These are phyloP conservation scores for Peribolospora kevripleyi DNA, from an alignment of 768 basidiomycete genomes.

Conservation along the genomic window DNA sequence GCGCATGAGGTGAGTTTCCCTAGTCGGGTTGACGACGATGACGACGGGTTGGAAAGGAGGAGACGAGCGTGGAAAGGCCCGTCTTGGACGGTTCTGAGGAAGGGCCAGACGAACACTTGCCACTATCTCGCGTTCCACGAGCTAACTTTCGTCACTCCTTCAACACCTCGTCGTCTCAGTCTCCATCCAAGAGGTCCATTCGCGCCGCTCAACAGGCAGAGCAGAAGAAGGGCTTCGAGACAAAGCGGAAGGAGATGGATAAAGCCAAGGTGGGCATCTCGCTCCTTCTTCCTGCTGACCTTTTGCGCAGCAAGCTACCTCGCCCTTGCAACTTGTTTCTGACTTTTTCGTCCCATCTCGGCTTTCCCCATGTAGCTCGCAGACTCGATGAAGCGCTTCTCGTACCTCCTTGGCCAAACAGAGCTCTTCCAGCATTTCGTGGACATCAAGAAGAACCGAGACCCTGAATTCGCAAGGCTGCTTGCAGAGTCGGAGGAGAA, in stretches of 20 bases:
- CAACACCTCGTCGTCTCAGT: too few relatives aligned
- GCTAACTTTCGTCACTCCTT: too few relatives aligned
- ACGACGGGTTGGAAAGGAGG: conserved; percentile 3
- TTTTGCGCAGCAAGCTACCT: background rate
- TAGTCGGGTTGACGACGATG: background rate
- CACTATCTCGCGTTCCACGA: background rate
- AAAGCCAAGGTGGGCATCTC: background rate
- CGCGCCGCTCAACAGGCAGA: background rate
- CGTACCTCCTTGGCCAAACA: conserved; percentile 91
- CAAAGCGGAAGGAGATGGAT: background rate
- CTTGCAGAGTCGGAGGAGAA: conserved; percentile 47
- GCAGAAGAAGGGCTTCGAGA: conserved; percentile 2
- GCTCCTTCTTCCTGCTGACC: background rate
- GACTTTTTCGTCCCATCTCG: background rate
- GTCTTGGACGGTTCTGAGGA: background rate
- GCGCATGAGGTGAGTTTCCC: background rate
- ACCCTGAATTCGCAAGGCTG: conserved; percentile 76
- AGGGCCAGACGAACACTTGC: background rate
- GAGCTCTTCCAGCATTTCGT: conserved; percentile 97
- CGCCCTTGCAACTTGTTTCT: background rate
- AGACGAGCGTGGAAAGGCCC: background rate
- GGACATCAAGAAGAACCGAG: conserved; percentile 78
- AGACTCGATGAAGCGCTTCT: conserved; percentile 88
- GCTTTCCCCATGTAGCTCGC: conserved; percentile 31
- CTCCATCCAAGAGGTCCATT: too few relatives aligned